phyloP scores from a whole-genome alignment of 306 rosid genomes.

The Rosa lucieae region DNA sequence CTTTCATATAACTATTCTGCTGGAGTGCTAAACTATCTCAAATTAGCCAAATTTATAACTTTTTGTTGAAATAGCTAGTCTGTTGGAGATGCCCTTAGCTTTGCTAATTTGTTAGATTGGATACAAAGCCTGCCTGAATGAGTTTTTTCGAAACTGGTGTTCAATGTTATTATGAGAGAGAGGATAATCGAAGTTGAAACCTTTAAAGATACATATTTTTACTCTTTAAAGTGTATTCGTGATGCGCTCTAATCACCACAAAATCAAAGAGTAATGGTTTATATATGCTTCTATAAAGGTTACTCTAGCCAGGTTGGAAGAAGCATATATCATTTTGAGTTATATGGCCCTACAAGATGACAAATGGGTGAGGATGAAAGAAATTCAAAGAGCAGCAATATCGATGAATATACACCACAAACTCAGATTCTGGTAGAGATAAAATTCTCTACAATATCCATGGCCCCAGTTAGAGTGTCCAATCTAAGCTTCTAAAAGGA shows the following conservation, averaged over 20 bases:
- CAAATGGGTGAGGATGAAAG: constrained; percentile 36
- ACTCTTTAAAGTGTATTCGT: too few species aligned
- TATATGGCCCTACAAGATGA: constrained; percentile 11
- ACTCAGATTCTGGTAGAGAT: constrained; percentile 51
- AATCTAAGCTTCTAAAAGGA: constrained; percentile 6
- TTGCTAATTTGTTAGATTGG: not conserved
- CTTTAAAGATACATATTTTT: too few species aligned
- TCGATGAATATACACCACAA: constrained; percentile 60
- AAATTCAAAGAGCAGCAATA: constrained; percentile 38
- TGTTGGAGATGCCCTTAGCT: not conserved
- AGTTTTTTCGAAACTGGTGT: not conserved
- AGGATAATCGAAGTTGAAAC: too few species aligned
- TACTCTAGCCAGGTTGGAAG: not conserved
- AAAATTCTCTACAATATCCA: constrained; percentile 40
- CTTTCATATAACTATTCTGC: too few species aligned
- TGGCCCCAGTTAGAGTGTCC: constrained; percentile 17
- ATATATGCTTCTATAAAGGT: too few species aligned
- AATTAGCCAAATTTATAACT: too few species aligned
- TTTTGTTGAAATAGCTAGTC: too few species aligned
- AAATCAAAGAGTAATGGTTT: too few species aligned
- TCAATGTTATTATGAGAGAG: too few species aligned
- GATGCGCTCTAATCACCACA: too few species aligned
- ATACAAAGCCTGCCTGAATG: not conserved
- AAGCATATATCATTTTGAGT: not conserved
- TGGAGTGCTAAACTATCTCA: too few species aligned